Base-by-base conservation (phyloP, 257 asterid species). In the Gentiana macrophylla region DNA sequence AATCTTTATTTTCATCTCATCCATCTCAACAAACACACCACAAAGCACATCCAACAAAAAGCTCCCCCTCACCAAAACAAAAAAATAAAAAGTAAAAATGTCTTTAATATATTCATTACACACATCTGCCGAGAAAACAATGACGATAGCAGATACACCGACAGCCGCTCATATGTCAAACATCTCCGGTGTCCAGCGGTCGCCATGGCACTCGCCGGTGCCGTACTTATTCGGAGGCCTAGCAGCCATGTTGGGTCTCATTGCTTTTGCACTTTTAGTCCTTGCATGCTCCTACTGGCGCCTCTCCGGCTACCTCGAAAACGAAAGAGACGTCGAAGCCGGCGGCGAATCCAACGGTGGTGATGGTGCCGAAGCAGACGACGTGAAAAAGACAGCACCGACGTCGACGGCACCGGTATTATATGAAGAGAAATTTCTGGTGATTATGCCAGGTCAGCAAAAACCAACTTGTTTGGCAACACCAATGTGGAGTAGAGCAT, bases 131-230 rank as follows among this genome's bases (percentile, higher is more conserved):
- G 71, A 54, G 15, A 60, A 44, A 47, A 59, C 55, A 50, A 78
- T 78, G 94, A 58, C 69, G 2, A 49, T 64, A 41, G 66, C 58
- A 32, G 75, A 57, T 3, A 53, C 59, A 61, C 80, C 79, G 53
- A 62, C 68, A 0, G 24, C 24, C 24, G 24, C 24, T 24, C 24
- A 24, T 24, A 59, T 66, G 15, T 49, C 78, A 1, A 7, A 71
- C 0, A 52, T 76, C 8, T 41, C 75, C 33, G 49, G 68, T 48
- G 52, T 65, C 36, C 76, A 9, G 35, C 62, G 76, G 24, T 80
- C 95, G 4, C 94, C 91, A 53, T 89, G 95, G 97, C 95, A 86
- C 81, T 86, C 95, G 1, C 97, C 97, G 24, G 93, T 89, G 51
- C 95, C 95, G 13, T 86, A 86, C 75, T 85, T 89, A 11, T 86